Conservation (phyloP, 345 rosid species). For the Pseudoturritis turrita region DNA sequence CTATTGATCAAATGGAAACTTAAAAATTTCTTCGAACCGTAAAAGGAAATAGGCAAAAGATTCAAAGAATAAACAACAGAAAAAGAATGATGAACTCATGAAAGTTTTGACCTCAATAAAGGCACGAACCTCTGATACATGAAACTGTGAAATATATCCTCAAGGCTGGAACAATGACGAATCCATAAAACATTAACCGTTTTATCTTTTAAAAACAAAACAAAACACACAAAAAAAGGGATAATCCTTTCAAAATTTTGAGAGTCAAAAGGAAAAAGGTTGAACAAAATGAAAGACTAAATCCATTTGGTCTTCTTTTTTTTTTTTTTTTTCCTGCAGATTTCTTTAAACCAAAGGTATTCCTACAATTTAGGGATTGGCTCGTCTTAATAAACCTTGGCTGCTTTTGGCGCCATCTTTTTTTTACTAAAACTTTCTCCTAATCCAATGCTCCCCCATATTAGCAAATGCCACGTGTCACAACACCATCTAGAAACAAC, state of each 20-base stretch:
- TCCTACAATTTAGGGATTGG: constrained; percentile 35
- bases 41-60: neutral
- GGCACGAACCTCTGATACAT: neutral
- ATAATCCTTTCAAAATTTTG: neutral
- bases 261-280: constrained; percentile 1
- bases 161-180: neutral
- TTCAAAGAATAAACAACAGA: neutral
- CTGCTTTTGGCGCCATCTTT: constrained; percentile 39
- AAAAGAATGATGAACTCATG: neutral
- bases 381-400: constrained; percentile 29
- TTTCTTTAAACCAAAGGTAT: constrained; percentile 30
- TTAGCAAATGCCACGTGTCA: constrained; percentile 27
- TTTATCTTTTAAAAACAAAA: neutral
- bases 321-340: neutral
- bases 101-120: constrained; percentile 10
- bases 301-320: neutral
- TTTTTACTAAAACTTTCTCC: constrained; percentile 13
- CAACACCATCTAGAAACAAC: neutral
- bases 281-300: constrained; percentile 12
- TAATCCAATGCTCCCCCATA: constrained; percentile 1
- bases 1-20: neutral
- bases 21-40: neutral
- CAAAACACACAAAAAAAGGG: neutral
- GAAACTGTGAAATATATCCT: neutral
- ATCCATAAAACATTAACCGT: constrained; percentile 12